Evolutionary conservation across 2,329 filamentous ascomycete species (phyloP).

Genomic region (Fusarium drepaniforme): DNA sequence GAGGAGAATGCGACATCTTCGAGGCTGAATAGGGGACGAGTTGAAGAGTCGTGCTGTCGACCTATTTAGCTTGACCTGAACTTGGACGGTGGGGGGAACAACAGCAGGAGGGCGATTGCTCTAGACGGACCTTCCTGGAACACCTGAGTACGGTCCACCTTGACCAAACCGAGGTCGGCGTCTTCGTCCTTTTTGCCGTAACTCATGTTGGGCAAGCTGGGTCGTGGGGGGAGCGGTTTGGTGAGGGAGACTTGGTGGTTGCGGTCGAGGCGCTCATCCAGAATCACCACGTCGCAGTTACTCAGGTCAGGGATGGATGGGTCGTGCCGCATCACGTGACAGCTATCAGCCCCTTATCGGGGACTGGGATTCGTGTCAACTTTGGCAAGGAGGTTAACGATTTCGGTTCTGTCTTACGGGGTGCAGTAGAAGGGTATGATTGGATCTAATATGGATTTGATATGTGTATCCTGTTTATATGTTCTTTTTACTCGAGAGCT

Average conservation of each 20-base stretch:
- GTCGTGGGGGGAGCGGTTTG: constrained; percentile 42
- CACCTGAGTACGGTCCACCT: constrained; percentile 96
- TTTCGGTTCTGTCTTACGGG: not conserved
- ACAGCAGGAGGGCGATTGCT: constrained; percentile 46
- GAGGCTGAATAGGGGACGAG: constrained; percentile 94
- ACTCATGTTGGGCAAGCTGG: constrained; percentile 77
- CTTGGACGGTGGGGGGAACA: constrained; percentile 39
- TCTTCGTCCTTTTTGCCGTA: constrained; percentile 99
- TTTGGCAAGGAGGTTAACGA: constrained; percentile 14
- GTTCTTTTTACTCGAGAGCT: not conserved
- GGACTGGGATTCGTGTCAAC: constrained; percentile 43
- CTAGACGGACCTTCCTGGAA: constrained; percentile 91
- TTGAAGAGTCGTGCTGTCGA: constrained; percentile 93
- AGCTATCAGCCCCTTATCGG: constrained; percentile 43
- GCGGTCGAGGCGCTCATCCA: constrained; percentile 44
- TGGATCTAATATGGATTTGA: not conserved
- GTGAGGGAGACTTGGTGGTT: constrained; percentile 51
- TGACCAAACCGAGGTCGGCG: constrained; percentile 91
- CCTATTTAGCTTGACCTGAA: constrained; percentile 50
- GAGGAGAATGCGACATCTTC: constrained; percentile 96
- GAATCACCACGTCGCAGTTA: constrained; percentile 57
- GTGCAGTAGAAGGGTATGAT: not conserved
- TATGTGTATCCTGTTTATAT: not conserved
- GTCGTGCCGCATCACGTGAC: constrained; percentile 51
- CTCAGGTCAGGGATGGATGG: constrained; percentile 45